Base-by-base conservation (phyloP, 257 asterid species). In the Forsythia viridissima region DNA sequence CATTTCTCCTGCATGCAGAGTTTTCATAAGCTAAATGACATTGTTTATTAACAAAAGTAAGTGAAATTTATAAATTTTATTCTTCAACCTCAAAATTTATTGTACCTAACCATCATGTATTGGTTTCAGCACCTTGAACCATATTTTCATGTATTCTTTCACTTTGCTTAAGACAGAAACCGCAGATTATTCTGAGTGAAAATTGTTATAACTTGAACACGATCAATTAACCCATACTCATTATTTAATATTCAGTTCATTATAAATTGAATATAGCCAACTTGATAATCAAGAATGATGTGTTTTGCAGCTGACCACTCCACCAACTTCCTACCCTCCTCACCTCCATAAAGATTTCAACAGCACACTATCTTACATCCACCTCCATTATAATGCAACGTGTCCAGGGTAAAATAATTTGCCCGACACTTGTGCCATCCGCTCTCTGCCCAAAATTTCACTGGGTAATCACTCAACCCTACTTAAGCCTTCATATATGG, bases 1-100 rank as follows among this genome's bases (percentile, higher is more conserved):
- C 97, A 95, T 89, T 84, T 95, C 99, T 70, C 97, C 99, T 95
- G 97, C 84, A 82, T 43, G 74, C 39, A 79, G 78, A 80, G 34
- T 70, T 78, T 74, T 76, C 39, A 73, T 73, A 85, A 65, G 85
- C 21, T 41, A 71, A 63, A 44, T 40, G 51, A 69, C 80, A 68
- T 42, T 51, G 70, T 44, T 72, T 36, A 18, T 30, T 61, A 59
- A 42, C 5, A 78, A 72, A 42, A 77, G 42, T 73, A 48, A 10
- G 18, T 51, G 69, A 46, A 0, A 8, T 55, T 44, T 16, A 37
- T 24, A 55, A 30, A 9, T 44, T 59, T 21, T 51, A 65, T 40
- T 70, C 41, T 41, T 55, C 21, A 66, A 72, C 66, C 77, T 48
- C 46, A 43, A 67, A 44, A 72, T 72, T 41, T 39, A 10, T 39